phyloP scores from a whole-genome alignment of 1,139 yeast species.

The Lodderomyces pseudojiufengensis region DNA sequence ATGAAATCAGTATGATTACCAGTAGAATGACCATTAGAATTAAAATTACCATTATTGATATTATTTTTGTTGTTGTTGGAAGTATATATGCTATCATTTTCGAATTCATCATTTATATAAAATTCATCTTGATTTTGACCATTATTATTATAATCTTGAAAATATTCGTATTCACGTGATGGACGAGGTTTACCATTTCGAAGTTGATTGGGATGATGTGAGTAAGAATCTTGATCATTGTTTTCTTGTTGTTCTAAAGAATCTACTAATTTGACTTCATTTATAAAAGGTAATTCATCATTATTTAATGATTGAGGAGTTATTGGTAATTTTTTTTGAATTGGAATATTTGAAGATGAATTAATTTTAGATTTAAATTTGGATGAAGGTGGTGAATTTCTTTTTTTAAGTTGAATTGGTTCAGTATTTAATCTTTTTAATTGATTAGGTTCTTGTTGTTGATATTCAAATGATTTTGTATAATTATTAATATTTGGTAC shows the following conservation, averaged over 20 bases:
- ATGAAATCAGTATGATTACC: no score
- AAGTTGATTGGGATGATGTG: no score
- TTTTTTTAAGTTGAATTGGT: slow-evolving; percentile 4
- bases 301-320: slow-evolving; percentile 14
- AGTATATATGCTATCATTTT: not conserved
- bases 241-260: slow-evolving; percentile 9
- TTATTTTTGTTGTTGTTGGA: no score
- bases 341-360: slow-evolving; percentile 5
- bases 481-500: not conserved
- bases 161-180: not conserved
- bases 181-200: no score
- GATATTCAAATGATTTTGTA: not conserved
- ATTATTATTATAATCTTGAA: not conserved
- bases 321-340: slow-evolving; percentile 9
- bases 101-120: not conserved
- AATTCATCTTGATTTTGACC: no score
- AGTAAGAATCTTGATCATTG: no score
- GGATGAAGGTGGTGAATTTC: not conserved
- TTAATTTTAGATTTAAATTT: slow-evolving; percentile 5
- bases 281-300: slow-evolving; percentile 39
- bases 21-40: no score
- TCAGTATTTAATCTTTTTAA: slow-evolving; percentile 11
- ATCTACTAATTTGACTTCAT: slow-evolving; percentile 30
- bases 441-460: no score
- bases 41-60: no score